A percentile compares a stretch with the other conserved stretches of the same genome.
These are phyloP conservation scores for Saccharomyces hybrid DNA, from an alignment of 1,139 yeast species.

Conservation along the genomic window DNA sequence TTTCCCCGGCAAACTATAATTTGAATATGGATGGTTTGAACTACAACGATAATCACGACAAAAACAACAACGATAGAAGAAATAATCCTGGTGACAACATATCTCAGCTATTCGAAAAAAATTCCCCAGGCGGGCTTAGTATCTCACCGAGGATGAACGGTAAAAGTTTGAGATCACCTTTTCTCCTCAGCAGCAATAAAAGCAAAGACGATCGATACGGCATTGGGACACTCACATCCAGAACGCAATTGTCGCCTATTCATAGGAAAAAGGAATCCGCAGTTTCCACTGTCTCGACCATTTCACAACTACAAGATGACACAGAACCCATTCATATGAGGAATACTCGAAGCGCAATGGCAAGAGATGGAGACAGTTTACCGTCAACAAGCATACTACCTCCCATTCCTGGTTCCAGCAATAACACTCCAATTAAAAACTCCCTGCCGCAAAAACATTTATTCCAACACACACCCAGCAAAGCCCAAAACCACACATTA, in stretches of 20 bases:
- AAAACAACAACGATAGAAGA: background rate
- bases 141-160: background rate
- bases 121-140: background rate
- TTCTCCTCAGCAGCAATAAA: conserved; percentile 27
- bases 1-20: background rate
- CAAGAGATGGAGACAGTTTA: conserved; percentile 9
- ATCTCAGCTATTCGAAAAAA: background rate
- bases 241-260: background rate
- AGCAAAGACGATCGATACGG: conserved; percentile 10
- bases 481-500: conserved; percentile 3
- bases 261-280: conserved; percentile 14
- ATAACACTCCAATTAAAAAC: conserved; percentile 21
- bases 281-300: conserved; percentile 16
- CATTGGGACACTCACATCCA: background rate
- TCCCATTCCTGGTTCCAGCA: conserved; percentile 26
- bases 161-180: conserved; percentile 23
- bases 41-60: background rate
- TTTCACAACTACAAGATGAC: conserved; percentile 14
- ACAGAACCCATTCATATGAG: conserved; percentile 10
- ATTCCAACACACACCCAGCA: conserved; percentile 29
- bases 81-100: background rate
- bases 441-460: conserved; percentile 24
- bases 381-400: conserved; percentile 21
- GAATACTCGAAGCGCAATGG: background rate
- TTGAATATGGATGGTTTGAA: background rate